A percentile compares a stretch with the other conserved stretches of the same genome.
Conservation (phyloP, 139 green algal species). For the Parachlorella kessleri region DNA sequence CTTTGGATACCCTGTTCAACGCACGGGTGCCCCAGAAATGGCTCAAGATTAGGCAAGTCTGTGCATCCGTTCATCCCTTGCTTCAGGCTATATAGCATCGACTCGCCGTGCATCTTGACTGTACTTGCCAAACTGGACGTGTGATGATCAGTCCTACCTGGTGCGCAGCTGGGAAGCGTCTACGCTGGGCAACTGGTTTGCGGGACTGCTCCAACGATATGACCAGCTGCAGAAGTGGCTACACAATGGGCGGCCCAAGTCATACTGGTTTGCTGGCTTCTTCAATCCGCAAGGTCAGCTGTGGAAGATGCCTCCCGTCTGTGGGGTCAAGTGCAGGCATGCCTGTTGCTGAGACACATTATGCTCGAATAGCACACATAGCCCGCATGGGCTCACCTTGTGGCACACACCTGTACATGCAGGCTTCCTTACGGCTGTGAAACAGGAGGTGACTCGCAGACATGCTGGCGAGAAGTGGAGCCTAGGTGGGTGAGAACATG, state of each 20-base stretch:
- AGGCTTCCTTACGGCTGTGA: constrained; percentile 69
- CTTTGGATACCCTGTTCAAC: constrained; percentile 87
- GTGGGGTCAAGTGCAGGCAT: too few species aligned
- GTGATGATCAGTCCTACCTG: too few species aligned
- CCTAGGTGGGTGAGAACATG: too few species aligned
- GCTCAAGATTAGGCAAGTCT: constrained; percentile 79
- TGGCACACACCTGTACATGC: too few species aligned
- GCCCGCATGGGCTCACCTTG: too few species aligned
- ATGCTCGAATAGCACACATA: too few species aligned
- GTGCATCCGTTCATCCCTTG: too few species aligned
- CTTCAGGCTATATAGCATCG: too few species aligned
- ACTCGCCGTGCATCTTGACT: too few species aligned
- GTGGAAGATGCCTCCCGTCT: too few species aligned
- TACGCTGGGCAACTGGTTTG: constrained; percentile 90
- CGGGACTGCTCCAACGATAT: constrained; percentile 82
- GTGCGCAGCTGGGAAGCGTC: constrained; percentile 62
- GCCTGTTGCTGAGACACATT: too few species aligned
- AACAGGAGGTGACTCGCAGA: constrained; percentile 90
- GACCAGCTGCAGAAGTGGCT: constrained; percentile 95
- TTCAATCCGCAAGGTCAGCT: constrained; percentile 95
- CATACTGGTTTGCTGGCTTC: constrained; percentile 95
- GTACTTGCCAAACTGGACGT: too few species aligned
- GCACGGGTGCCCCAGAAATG: constrained; percentile 81
- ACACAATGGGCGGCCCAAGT: constrained; percentile 81
- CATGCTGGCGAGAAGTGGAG: constrained; percentile 93